Conservation (phyloP, 202 grass and related monocot genomes). For the Cymbopogon flexuosus region DNA sequence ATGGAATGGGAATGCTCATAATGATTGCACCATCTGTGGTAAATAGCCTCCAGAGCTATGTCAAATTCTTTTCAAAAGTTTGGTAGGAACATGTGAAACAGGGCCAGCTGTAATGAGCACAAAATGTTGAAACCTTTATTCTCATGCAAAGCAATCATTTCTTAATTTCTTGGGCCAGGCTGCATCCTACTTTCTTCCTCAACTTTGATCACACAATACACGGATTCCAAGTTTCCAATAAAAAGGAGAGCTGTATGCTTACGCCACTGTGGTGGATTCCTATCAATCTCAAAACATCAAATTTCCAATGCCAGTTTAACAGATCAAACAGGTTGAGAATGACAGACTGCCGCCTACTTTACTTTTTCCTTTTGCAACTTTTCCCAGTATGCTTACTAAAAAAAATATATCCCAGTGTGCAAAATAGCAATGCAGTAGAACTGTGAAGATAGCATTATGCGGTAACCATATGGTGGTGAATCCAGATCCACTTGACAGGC, state of each 20-base stretch:
- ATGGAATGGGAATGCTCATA: slow-evolving; percentile 21
- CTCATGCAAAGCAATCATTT: slow-evolving; percentile 31
- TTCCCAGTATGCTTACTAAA: no score
- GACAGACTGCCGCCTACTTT: neutral
- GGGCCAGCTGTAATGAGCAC: slow-evolving; percentile 40
- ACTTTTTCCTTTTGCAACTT: neutral
- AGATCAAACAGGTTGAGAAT: neutral
- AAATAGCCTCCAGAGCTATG: slow-evolving; percentile 23
- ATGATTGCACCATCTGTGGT: slow-evolving; percentile 27
- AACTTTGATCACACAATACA: slow-evolving; percentile 3
- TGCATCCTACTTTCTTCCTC: slow-evolving; percentile 24
- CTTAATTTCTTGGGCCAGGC: slow-evolving; percentile 33
- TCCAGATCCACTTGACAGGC: neutral
- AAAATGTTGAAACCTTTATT: slow-evolving; percentile 29
- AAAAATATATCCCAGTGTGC: neutral
- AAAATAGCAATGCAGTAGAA: neutral
- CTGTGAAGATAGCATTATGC: neutral
- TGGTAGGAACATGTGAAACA: slow-evolving; percentile 34
- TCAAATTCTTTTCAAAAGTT: slow-evolving; percentile 29
- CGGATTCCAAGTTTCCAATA: neutral
- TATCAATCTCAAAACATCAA: slow-evolving; percentile 9
- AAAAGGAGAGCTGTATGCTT: slow-evolving; percentile 18
- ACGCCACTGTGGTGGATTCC: neutral
- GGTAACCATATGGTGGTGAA: neutral
- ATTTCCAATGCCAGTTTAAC: neutral